Evolutionary conservation across 805 yeast species (phyloP).

Genomic region (Candida qinlingensis): DNA sequence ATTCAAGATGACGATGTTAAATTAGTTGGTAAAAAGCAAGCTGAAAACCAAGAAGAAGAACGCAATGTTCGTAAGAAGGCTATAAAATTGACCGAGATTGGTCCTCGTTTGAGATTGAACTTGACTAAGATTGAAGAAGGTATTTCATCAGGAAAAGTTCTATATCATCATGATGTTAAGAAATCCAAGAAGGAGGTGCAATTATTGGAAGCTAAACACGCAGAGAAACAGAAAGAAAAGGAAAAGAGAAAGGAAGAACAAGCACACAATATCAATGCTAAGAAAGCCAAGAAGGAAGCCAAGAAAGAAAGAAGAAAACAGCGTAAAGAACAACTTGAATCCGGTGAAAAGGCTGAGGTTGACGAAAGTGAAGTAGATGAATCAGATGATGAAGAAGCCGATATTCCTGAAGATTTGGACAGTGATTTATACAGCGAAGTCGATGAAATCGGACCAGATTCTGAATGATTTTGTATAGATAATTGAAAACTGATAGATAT

Average conservation of each 20-base stretch:
- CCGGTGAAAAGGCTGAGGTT: constrained; percentile 23
- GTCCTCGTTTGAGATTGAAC: constrained; percentile 78
- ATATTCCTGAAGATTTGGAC: constrained; percentile 40
- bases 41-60: constrained; percentile 15
- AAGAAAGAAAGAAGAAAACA: constrained; percentile 65
- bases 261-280: constrained; percentile 69
- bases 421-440: constrained; percentile 43
- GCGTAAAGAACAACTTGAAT: constrained; percentile 37
- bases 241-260: constrained; percentile 73
- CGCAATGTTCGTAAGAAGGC: constrained; percentile 58
- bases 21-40: constrained; percentile 18
- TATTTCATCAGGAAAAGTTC: constrained; percentile 79
- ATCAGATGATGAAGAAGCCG: constrained; percentile 33
- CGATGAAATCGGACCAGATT: constrained; percentile 26
- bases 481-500: not conserved
- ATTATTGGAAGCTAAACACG: constrained; percentile 63
- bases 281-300: constrained; percentile 66
- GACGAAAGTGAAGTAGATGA: constrained; percentile 27
- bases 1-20: constrained; percentile 31
- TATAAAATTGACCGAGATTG: constrained; percentile 85
- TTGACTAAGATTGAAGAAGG: constrained; percentile 90
- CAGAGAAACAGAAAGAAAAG: constrained; percentile 53
- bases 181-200: constrained; percentile 60
- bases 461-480: constrained; percentile 9
- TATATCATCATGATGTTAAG: constrained; percentile 68